Percentiles rank a stretch among this genome's conserved stretches.
Evolutionary conservation across 768 basidiomycete genomes (phyloP).

Genomic region (Ramaria sp.): DNA sequence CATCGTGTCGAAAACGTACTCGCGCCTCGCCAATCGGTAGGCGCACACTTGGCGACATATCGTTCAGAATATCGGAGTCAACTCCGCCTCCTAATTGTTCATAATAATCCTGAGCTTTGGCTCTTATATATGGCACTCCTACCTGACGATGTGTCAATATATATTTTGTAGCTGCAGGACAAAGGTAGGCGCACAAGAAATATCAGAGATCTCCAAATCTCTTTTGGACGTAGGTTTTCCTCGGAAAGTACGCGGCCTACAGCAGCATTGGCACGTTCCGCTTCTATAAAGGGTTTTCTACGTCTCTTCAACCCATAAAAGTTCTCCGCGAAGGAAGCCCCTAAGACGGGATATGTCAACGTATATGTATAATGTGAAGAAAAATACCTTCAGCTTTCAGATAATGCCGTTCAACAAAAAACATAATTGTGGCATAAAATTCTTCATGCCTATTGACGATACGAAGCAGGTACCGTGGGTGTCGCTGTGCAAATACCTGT

Average conservation of each 20-base stretch:
- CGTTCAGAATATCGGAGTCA: constrained; percentile 49
- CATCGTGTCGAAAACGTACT: constrained; percentile 37
- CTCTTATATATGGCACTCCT: constrained; percentile 79
- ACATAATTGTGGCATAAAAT: constrained; percentile 82
- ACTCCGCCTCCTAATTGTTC: constrained; percentile 82
- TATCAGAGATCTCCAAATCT: constrained; percentile 67
- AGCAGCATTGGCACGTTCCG: constrained; percentile 54
- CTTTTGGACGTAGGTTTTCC: constrained; percentile 53
- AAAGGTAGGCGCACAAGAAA: constrained; percentile 52
- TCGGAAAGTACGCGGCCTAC: constrained; percentile 53
- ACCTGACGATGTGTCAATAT: constrained; percentile 37
- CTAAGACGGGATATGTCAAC: constrained; percentile 28
- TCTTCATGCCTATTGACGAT: constrained; percentile 95
- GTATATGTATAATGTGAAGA: neutral
- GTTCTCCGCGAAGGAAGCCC: constrained; percentile 89
- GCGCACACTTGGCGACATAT: constrained; percentile 27
- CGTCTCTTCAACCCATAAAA: constrained; percentile 90
- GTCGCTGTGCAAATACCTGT: constrained; percentile 88
- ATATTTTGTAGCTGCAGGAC: neutral
- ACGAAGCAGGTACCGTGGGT: constrained; percentile 85
- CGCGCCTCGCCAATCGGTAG: constrained; percentile 33
- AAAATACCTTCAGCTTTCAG: constrained; percentile 36
- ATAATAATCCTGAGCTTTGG: constrained; percentile 84
- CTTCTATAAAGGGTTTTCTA: constrained; percentile 57
- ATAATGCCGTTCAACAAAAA: constrained; percentile 86